Conservation (phyloP, 2,329 filamentous ascomycete species). For the Aspergillus sclerotialis region DNA sequence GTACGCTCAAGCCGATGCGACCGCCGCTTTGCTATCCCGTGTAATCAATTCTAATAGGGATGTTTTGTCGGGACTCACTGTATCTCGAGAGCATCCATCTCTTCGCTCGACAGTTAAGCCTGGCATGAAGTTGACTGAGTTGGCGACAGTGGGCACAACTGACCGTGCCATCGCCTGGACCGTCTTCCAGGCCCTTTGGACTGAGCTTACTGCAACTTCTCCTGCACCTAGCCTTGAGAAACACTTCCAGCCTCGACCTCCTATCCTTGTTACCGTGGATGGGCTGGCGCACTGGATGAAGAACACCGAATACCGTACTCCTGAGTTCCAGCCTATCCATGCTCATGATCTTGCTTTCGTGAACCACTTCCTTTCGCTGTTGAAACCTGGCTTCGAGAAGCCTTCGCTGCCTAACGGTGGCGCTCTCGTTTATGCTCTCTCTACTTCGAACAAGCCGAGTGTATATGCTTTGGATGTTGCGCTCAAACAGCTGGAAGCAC, state of each 20-base stretch:
- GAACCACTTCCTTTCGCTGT: constrained; percentile 64
- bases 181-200: constrained; percentile 73
- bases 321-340: constrained; percentile 69
- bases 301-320: constrained; percentile 65
- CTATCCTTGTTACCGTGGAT: constrained; percentile 70
- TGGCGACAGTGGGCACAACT: constrained; percentile 61
- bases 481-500: constrained; percentile 46
- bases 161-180: constrained; percentile 74
- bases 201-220: constrained; percentile 58
- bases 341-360: constrained; percentile 75
- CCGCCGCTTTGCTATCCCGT: constrained; percentile 64
- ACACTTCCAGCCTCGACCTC: constrained; percentile 45
- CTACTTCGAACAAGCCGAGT: constrained; percentile 60
- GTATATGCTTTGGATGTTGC: constrained; percentile 63
- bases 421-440: constrained; percentile 67
- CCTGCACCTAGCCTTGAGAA: constrained; percentile 37
- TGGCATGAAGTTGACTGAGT: constrained; percentile 56
- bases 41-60: constrained; percentile 65
- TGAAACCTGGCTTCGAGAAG: constrained; percentile 39
- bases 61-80: constrained; percentile 50
- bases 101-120: constrained; percentile 54
- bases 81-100: constrained; percentile 49
- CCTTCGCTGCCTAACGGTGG: constrained; percentile 62
- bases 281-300: constrained; percentile 76
- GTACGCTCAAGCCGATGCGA: constrained; percentile 76